Base-by-base conservation (phyloP, 1,139 yeast genomes). In the Pichia inconspicua region DNA sequence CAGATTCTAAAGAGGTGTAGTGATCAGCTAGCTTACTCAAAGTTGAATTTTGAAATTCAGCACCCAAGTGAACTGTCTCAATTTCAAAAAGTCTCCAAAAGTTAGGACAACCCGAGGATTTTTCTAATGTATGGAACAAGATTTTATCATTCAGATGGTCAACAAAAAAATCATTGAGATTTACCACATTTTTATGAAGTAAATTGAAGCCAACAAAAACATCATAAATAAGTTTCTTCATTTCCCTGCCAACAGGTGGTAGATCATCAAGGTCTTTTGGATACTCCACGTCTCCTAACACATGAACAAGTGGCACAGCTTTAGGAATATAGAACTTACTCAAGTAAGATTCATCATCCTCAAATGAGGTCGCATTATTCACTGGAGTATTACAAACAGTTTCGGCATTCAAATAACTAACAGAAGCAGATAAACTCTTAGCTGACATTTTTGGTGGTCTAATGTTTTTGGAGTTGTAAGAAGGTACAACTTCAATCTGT, bases 61-160 rank as follows among this genome's bases (percentile, higher is more conserved):
- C 41, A 8, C 64, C 57, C 3, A 55, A 51, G 4, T 49, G 44
- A 11, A 72, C 47, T 2, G 57, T 58, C 1, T 46, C 43, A 10
- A 60, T 60, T 52, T 74, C 77, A 35, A 60, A 50, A 14, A 74
- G 50, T 55, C 74, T 69, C 78, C 78, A 74, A 15, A 65, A 66
- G 14, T 64, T 60, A 5, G 65, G 60, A 45, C 53, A 55, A 5
- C 52, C 53, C 4, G 66, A 43, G 0, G 68, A 62, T 2, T 40
- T 48, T 15, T 57, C 58, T 1, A 54, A 36, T 1, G 69, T 58
- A 47, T 67, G 70, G 2, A 34, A 49, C 11, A 54, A 46, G 32
- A 46, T 28, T 12, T 50, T 55, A 1, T 47, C 46, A 4, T 60
- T 56, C 12, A 62, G 45, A 45, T 74, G 77, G 45, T 71, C 73